Base-by-base conservation (phyloP, 2,329 filamentous ascomycete species). In the Orbilia javanica region DNA sequence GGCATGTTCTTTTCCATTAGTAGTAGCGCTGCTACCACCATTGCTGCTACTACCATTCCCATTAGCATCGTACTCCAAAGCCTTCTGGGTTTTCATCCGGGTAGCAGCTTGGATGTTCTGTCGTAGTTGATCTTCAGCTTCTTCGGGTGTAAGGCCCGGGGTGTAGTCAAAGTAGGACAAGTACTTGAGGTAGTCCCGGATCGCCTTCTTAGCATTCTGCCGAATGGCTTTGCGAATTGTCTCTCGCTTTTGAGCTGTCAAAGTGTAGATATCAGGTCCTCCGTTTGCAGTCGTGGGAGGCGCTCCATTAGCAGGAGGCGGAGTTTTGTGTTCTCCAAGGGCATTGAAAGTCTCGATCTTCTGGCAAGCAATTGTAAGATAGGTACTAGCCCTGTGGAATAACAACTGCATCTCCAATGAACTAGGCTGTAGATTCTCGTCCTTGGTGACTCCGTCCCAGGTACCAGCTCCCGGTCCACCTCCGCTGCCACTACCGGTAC, bases 101-200 rank as follows among this genome's bases (percentile, higher is more conserved):
- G 48, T 36, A 0, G 66, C 73, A 22, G 73, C 73, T 39, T 71
- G 66, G n/a, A 77, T 77, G n/a, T 77, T 71, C 27, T 77, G 73
- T 52, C 73, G 57, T 2, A 77, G 46, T 22, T 77, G 73, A 22
- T 71, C 66, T 36, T 80, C 62, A 55, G 34, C 60, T 74, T 80
- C 88, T 52, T 89, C 87, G 52, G 88, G 84, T 6, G 91, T 88
- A 48, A 92, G 84, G 60, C 92, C 88, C 0, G 92, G 92, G 0
- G 93, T 92, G 84, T 96, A 96, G 81, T 96, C 91, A 79, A 96
- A 90, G 75, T 90, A 86, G 0, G 89, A 89, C 44, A 96, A 85
- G 82, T 93, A 96, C 22, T 88, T 86, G 81, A 90, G 86, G 82
- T 92, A 94, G 84, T 96, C 93, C 75, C 90, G 88, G 22, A 96